phyloP scores from a whole-genome alignment of 768 basidiomycete genomes.

The Solioccasus polychromus region DNA sequence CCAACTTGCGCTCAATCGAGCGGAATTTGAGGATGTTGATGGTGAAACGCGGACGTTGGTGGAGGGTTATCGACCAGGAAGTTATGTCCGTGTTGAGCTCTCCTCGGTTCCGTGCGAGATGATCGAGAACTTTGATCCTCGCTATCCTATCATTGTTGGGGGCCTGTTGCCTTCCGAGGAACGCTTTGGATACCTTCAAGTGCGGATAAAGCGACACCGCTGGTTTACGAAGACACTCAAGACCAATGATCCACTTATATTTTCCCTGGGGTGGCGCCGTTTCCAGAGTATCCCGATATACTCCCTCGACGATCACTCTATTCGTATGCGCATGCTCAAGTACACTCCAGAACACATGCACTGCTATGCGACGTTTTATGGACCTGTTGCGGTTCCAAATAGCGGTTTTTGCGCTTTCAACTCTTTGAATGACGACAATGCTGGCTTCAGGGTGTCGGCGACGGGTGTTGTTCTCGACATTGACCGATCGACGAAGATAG shows the following conservation, averaged over 20 bases:
- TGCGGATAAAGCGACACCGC: conserved; percentile 92
- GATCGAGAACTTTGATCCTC: conserved; percentile 89
- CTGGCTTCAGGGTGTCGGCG: conserved; percentile 87
- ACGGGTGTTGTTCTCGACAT: conserved; percentile 95
- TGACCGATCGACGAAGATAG: conserved; percentile 89
- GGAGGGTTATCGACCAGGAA: conserved; percentile 87
- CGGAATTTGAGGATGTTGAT: conserved; percentile 81
- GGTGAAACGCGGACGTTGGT: conserved; percentile 75
- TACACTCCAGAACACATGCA: conserved; percentile 99
- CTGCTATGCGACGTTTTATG: conserved; percentile 97
- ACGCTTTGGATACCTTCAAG: conserved; percentile 90
- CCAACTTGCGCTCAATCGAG: conserved; percentile 77
- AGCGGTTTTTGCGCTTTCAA: conserved; percentile 99
- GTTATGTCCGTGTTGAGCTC: conserved; percentile 92
- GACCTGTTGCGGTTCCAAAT: conserved; percentile 87
- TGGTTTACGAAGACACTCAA: conserved; percentile 92
- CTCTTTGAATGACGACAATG: conserved; percentile 57
- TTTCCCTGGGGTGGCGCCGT: conserved; percentile 96
- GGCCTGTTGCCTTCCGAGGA: conserved; percentile 89
- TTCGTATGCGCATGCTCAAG: conserved; percentile 99
- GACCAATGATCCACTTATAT: conserved; percentile 93
- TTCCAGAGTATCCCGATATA: conserved; percentile 96
- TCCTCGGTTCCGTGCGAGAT: conserved; percentile 83
- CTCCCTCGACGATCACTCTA: conserved; percentile 95
- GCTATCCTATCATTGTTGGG: conserved; percentile 88